Evolutionary conservation across 768 basidiomycete species (phyloP), one percentile per base, ranked within the genome.

Genomic region (Nidularia sp.): DNA sequence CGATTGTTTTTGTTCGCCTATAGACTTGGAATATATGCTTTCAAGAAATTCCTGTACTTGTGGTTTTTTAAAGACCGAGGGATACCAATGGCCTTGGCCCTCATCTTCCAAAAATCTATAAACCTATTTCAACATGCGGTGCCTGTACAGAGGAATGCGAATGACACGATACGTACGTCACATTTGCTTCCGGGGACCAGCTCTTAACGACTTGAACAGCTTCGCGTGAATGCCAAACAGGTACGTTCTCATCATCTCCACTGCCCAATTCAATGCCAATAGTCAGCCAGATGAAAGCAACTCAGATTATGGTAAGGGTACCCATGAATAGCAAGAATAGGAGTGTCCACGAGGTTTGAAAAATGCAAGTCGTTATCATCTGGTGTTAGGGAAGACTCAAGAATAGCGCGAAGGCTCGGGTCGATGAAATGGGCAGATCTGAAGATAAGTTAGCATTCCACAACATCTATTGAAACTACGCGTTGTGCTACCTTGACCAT

Each of bases 301-400:
- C 45, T 25, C 8, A 31, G 6, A 18, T 15, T 22, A 49, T 15
- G n/a, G 59, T 22, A 18, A 57, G 77, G 3, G 57, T 59, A 85
- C 89, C 90, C 94, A 59, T 96, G 88, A 36, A 95, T 74, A 1
- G 85, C 90, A 9, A 93, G 71, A 1, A 91, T 70, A 0, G 86
- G 85, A 0, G 74, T 84, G 47, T 84, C 75, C 1, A 77, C 83
- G 7, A 93, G 67, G 61, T 97, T 97, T 2, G 86, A 82, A 18
- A 93, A 58, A 68, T 93, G 88, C 3, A 95, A 65, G 60, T 96
- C 92, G 62, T 96, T 93, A 66, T 95, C 90, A 56, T 93, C 93
- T 2, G 88, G 82, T 0, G 86, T 85, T 25, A 94, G 71, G 0
- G 89, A 83, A 1, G 83, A 75, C 52, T 88, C 82, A 10, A 97